Evolutionary conservation across 202 grass and related monocot genomes (phyloP).

Genomic region (Saccharum hybrid): DNA sequence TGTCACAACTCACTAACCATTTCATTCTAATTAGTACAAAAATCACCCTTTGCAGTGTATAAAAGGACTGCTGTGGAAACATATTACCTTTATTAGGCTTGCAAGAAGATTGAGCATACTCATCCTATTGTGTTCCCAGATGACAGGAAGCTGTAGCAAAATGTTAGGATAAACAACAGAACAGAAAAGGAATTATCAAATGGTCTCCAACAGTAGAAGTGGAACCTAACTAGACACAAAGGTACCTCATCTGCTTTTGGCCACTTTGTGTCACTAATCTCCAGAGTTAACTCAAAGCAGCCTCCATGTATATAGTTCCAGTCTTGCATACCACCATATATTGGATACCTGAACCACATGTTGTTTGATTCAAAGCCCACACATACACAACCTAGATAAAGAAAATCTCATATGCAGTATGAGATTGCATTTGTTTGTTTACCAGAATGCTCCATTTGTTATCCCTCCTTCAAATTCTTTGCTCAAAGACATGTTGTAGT

Average conservation of each 20-base stretch:
- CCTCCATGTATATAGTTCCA: slow-evolving; percentile 99
- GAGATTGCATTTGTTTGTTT: slow-evolving; percentile 37
- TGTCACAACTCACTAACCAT: slow-evolving; percentile 21
- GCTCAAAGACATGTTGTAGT: slow-evolving; percentile 96
- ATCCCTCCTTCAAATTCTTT: slow-evolving; percentile 96
- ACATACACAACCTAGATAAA: background rate
- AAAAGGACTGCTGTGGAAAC: slow-evolving; percentile 30
- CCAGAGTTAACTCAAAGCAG: slow-evolving; percentile 98
- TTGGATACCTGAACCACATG: slow-evolving; percentile 79
- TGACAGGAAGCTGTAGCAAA: slow-evolving; percentile 65
- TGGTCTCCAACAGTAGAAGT: slow-evolving; percentile 15
- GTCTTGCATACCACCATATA: slow-evolving; percentile 99
- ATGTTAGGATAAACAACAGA: slow-evolving; percentile 12
- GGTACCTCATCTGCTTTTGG: slow-evolving; percentile 85
- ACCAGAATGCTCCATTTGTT: slow-evolving; percentile 94
- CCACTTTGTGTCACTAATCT: slow-evolving; percentile 95
- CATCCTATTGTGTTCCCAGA: slow-evolving; percentile 94
- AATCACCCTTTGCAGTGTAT: slow-evolving; percentile 5
- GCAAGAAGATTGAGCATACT: slow-evolving; percentile 96
- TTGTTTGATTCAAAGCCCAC: slow-evolving; percentile 4
- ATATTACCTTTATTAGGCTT: slow-evolving; percentile 83
- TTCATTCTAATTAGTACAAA: slow-evolving; percentile 20
- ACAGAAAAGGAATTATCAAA: slow-evolving; percentile 26
- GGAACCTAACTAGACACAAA: slow-evolving; percentile 31
- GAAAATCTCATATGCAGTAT: slow-evolving; percentile 8